These are phyloP conservation scores for Flaveria brownii DNA, from an alignment of 129 eudicot genomes.

Conservation along the genomic window DNA sequence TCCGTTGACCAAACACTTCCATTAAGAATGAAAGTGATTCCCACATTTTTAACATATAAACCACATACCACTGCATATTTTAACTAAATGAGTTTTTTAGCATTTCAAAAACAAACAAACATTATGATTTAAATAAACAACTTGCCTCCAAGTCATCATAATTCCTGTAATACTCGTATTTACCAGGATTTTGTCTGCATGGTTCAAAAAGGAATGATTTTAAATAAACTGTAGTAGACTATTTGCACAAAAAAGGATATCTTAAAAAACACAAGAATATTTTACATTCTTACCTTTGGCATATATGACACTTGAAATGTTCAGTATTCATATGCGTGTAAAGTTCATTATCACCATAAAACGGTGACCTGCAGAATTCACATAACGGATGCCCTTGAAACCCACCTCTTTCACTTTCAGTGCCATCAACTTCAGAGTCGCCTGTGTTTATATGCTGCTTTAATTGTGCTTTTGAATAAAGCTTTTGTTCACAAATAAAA, in stretches of 20 bases:
- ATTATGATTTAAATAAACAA: not conserved
- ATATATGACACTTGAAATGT: conserved; percentile 85
- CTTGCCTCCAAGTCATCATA: conserved; percentile 97
- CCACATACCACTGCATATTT: too few species aligned
- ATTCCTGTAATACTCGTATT: conserved; percentile 84
- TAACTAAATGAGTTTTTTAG: not conserved
- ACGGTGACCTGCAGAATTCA: conserved; percentile 86
- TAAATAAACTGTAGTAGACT: not conserved
- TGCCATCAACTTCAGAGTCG: conserved; percentile 97
- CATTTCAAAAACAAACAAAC: not conserved
- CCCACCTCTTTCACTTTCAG: conserved; percentile 98
- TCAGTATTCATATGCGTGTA: conserved; percentile 91
- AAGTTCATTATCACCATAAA: conserved; percentile 93
- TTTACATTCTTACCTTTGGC: conserved; percentile 87
- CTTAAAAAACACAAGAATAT: not conserved
- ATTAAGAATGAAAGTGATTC: not conserved
- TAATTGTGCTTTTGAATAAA: conserved; percentile 76
- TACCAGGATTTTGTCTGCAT: conserved; percentile 93
- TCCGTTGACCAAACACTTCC: not conserved
- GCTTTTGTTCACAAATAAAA: conserved; percentile 92
- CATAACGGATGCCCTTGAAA: conserved; percentile 89
- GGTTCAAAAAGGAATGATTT: not conserved
- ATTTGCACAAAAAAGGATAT: not conserved
- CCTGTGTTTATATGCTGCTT: conserved; percentile 84
- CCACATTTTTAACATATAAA: not conserved